Conservation (phyloP, 805 yeast genomes). For the Ogataea philodendri region DNA sequence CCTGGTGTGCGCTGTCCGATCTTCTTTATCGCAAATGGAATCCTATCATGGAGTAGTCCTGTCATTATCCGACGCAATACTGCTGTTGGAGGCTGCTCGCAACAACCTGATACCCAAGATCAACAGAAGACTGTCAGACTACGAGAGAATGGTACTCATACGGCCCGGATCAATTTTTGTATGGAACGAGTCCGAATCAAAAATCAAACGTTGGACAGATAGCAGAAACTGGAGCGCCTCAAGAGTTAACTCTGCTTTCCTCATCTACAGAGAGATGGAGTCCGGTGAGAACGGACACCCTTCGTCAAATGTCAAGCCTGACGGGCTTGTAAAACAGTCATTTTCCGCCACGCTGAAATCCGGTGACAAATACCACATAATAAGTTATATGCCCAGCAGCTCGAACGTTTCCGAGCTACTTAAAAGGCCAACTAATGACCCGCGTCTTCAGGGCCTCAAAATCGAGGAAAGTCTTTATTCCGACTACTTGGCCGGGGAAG, state of each 20-base stretch:
- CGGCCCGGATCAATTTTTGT: constrained; percentile 60
- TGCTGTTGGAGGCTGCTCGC: constrained; percentile 64
- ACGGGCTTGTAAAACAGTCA: constrained; percentile 65
- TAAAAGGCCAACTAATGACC: constrained; percentile 46
- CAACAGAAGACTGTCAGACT: constrained; percentile 53
- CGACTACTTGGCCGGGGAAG: constrained; percentile 1
- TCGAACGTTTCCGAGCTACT: constrained; percentile 19
- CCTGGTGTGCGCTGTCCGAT: neutral
- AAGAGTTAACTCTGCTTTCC: constrained; percentile 61
- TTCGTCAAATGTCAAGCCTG: constrained; percentile 41
- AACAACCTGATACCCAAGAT: constrained; percentile 55
- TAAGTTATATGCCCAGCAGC: constrained; percentile 45
- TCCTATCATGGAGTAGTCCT: constrained; percentile 51
- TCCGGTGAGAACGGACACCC: constrained; percentile 17
- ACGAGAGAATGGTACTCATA: constrained; percentile 50
- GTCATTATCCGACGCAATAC: constrained; percentile 59
- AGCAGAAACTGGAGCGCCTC: constrained; percentile 74
- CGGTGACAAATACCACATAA: constrained; percentile 56
- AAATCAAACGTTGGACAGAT: constrained; percentile 78
- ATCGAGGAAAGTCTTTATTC: constrained; percentile 26
- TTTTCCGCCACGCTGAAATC: constrained; percentile 54
- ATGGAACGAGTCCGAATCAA: constrained; percentile 71
- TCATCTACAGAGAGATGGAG: constrained; percentile 63
- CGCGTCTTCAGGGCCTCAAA: constrained; percentile 30
- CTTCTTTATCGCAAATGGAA: constrained; percentile 39